Base-by-base conservation (phyloP, 2,329 filamentous ascomycete genomes). In the Arthrobotrys pseudoclavata region DNA sequence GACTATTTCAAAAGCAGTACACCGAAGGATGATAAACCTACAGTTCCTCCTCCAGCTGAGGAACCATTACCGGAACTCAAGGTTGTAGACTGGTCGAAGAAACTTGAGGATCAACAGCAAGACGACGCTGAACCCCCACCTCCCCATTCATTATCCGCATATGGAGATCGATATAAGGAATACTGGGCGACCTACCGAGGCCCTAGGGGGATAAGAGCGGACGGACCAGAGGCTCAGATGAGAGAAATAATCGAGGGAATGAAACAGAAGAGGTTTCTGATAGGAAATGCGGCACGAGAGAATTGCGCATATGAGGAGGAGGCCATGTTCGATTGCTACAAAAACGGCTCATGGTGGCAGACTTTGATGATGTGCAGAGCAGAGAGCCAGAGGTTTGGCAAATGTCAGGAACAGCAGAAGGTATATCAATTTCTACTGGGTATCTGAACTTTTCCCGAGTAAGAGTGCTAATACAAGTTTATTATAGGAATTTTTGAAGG, bases 121-220 rank as follows among this genome's bases (percentile, higher is more conserved):
- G 40, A 68, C 53, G 67, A 55, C 63, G 55, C 47, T 31, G 83
- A 75, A 63, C 42, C 31, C 2, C 61, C 72, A 15, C 24, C 61
- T 29, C 66, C 64, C 26, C 81, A 82, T 68, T 15, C 67, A 24
- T 61, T 57, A 20, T 29, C 66, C 68, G 3, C 78, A 85, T 81
- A 88, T 82, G 91, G 92, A 83, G 90, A 90, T 79, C 88, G 91
- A 76, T 92, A 92, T 84, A 93, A 94, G 69, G 89, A 98, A 83
- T 86, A 99, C 34, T 99, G 96, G 96, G 95, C 94, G 84, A 93
- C 89, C 74, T 99, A 99, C 86, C 88, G 88, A 74, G 91, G 95
- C 7, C 60, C 66, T 4, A 47, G 53, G 12, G 74, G 67, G 4
- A 68, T 22, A 2, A 89, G 92, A 64, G 83, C 86, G 40, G 86